Evolutionary conservation across 2,329 filamentous ascomycete species (phyloP).

Genomic region (Arthroderma sp.): DNA sequence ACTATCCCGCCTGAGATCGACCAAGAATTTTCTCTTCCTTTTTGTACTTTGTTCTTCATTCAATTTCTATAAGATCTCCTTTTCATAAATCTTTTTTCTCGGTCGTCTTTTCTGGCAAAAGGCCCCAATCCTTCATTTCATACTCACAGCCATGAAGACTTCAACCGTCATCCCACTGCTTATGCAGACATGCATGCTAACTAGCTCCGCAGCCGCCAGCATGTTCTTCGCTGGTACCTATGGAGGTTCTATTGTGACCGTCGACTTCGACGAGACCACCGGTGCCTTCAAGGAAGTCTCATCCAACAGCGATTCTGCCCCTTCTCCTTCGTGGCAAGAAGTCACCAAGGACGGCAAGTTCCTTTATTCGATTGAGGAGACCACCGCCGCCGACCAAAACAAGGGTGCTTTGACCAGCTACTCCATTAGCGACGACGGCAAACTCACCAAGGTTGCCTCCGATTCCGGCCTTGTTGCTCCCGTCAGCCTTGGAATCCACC

Average conservation of each 20-base stretch:
- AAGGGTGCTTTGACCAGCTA: constrained; percentile 8
- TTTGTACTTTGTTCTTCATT: too few species aligned
- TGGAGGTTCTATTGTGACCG: constrained; percentile 3
- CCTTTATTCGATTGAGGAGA: constrained; percentile 8
- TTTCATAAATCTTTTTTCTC: too few species aligned
- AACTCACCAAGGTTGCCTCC: constrained; percentile 5
- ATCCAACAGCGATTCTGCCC: constrained; percentile 3
- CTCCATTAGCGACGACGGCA: constrained; percentile 5
- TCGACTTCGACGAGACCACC: constrained; percentile 5
- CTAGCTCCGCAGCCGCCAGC: background rate
- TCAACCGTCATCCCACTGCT: constrained; percentile 2
- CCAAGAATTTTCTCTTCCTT: too few species aligned
- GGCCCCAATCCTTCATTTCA: too few species aligned
- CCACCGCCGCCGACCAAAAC: background rate
- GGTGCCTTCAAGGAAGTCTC: constrained; percentile 4
- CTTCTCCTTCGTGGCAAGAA: constrained; percentile 8
- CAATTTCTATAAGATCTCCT: too few species aligned
- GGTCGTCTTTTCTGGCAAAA: too few species aligned
- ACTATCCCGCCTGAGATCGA: too few species aligned
- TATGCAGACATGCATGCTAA: constrained; percentile 1
- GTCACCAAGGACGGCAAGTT: constrained; percentile 6
- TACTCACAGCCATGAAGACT: constrained; percentile 2
- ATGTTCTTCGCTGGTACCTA: constrained; percentile 7
- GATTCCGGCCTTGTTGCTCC: constrained; percentile 2
- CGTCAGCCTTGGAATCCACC: constrained; percentile 6